These are phyloP conservation scores for Kuraishia molischiana DNA, from an alignment of 805 yeast species.

Conservation along the genomic window DNA sequence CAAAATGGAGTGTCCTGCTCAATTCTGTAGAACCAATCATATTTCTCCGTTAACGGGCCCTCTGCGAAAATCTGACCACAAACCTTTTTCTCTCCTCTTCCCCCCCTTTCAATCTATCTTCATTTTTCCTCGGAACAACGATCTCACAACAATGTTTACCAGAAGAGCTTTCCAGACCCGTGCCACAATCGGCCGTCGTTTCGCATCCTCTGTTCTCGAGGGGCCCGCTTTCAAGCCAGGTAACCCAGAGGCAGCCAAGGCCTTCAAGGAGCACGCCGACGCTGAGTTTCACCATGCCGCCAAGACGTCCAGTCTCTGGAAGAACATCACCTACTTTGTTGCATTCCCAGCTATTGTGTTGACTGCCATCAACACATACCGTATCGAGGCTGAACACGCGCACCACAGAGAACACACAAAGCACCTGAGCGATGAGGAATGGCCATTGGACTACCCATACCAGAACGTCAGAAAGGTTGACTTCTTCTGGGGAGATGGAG, in stretches of 20 bases:
- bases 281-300: conserved; percentile 75
- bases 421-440: conserved; percentile 77
- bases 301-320: conserved; percentile 73
- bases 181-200: conserved; percentile 20
- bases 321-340: conserved; percentile 67
- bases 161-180: conserved; percentile 1
- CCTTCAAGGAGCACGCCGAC: conserved; percentile 48
- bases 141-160: conserved; percentile 5
- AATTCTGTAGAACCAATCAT: too few species aligned
- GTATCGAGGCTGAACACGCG: conserved; percentile 81
- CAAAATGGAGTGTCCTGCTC: too few species aligned
- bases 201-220: conserved; percentile 10
- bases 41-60: too few species aligned
- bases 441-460: conserved; percentile 88
- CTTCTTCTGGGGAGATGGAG: conserved; percentile 99
- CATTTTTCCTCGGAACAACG: too few species aligned
- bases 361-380: conserved; percentile 73
- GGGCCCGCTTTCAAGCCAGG: conserved; percentile 37
- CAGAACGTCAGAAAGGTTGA: conserved; percentile 82
- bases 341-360: conserved; percentile 76
- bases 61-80: too few species aligned
- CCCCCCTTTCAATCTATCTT: too few species aligned
- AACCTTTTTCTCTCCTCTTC: too few species aligned
- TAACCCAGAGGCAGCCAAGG: conserved; percentile 60
- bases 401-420: conserved; percentile 74